Base-by-base conservation (phyloP, 257 asterid species). In the Primulina eburnea region DNA sequence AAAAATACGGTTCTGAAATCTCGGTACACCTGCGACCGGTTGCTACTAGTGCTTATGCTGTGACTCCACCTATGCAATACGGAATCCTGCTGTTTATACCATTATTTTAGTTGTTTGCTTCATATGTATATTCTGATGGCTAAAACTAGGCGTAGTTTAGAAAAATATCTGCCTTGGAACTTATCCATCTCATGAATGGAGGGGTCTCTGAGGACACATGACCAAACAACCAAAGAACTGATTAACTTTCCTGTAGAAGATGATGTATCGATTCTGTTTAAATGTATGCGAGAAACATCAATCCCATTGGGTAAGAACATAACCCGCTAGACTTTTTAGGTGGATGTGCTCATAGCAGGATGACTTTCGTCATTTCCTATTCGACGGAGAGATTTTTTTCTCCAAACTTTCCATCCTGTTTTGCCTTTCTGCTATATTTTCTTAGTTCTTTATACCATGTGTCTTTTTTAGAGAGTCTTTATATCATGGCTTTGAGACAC, bases 401-500 rank as follows among this genome's bases (percentile, higher is more conserved):
- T 8, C 20, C 57, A 16, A 16, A 18, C 57, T 50, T 29, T 65
- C 10, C 14, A 16, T 18, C 28, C 52, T 26, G 60, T 56, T 43
- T 38, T 12, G 34, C 60, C 16, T 38, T 58, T 59, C 11, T 64
- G 56, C 64, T 50, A 1, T 43, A 6, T 24, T 62, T 43, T 52
- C 7, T 2, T 64, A 56, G 10, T 64, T 65, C 61, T n/a, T 65
- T 30, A 43, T 55, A 38, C 24, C 30, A 14, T 55, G 29, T 24
- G 30, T 3, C 3, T 28, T 28, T 28, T 28, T 28, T 28, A 2
- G 30, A 28, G 29, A 28, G 30, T 28, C 30, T 28, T 28, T 40
- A 43, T 55, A 38, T 33, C 30, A 14, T 55, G 29, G 9, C 50
- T 71, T 62, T 6, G 2, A 33, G 53, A 64, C 76, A 65, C 76